Evolutionary conservation across 306 rosid species (phyloP).

Genomic region (Rosa chinensis): DNA sequence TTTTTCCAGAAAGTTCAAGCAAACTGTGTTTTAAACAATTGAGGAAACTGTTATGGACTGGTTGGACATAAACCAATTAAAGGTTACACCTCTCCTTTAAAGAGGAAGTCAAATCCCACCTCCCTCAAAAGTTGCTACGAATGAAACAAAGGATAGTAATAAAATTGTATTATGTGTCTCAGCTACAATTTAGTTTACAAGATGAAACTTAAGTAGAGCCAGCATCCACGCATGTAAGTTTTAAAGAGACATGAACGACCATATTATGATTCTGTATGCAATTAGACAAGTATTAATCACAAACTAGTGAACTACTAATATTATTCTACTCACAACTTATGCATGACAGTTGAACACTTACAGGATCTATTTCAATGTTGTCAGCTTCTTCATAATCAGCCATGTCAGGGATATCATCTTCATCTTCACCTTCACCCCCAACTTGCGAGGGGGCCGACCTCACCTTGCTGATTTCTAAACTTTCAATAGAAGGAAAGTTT

Average conservation of each 20-base stretch:
- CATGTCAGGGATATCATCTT: conserved; percentile 92
- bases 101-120: neutral
- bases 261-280: neutral
- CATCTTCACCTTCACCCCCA: conserved; percentile 71
- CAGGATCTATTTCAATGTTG: conserved; percentile 79
- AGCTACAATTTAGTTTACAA: neutral
- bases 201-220: neutral
- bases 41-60: neutral
- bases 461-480: conserved; percentile 68
- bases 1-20: neutral
- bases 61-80: neutral
- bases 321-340: neutral
- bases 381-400: conserved; percentile 75
- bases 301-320: neutral
- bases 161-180: neutral
- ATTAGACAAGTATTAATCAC: neutral
- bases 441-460: conserved; percentile 46
- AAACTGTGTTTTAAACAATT: neutral
- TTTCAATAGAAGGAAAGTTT: conserved; percentile 82
- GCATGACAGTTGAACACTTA: conserved; percentile 37
- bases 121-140: neutral
- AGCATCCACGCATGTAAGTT: neutral
- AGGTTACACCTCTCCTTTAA: neutral
- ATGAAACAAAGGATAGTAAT: neutral
- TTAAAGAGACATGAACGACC: neutral